Percentiles rank a stretch among this genome's conserved stretches.
Evolutionary conservation across 2,329 filamentous ascomycete genomes (phyloP).

Genomic region (Alternaria angustiovoidea): DNA sequence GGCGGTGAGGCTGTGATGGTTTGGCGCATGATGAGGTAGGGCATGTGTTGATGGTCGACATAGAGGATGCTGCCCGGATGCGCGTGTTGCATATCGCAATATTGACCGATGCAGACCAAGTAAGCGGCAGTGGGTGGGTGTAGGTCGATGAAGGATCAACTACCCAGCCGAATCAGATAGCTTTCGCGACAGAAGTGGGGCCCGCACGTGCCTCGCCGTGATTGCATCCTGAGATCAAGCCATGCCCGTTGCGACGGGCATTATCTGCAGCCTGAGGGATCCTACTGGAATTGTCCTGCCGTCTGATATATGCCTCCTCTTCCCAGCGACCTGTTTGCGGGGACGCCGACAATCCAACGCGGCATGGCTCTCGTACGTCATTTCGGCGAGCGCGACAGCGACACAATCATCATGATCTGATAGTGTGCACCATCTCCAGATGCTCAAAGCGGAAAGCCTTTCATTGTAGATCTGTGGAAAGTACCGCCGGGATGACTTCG

Average conservation of each 20-base stretch:
- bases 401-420: not conserved
- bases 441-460: not conserved
- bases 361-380: slow-evolving; percentile 1
- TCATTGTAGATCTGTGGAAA: not conserved
- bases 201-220: slow-evolving; percentile 13
- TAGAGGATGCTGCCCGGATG: not conserved
- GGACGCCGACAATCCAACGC: slow-evolving; percentile 7
- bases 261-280: slow-evolving; percentile 16
- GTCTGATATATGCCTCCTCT: slow-evolving; percentile 11
- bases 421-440: slow-evolving; percentile 5
- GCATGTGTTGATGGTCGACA: not conserved
- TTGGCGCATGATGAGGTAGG: not conserved
- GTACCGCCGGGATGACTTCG: slow-evolving; percentile 8
- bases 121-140: slow-evolving; percentile 7
- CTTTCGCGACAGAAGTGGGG: slow-evolving; percentile 1
- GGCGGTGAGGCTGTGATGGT: slow-evolving; percentile 7
- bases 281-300: slow-evolving; percentile 10
- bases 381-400: slow-evolving; percentile 3
- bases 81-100: slow-evolving; percentile 4
- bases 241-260: slow-evolving; percentile 17
- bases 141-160: not conserved
- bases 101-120: slow-evolving; percentile 9
- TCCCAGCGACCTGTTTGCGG: slow-evolving; percentile 15
- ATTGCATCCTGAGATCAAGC: slow-evolving; percentile 12
- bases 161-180: slow-evolving; percentile 2